These are phyloP conservation scores for Lippia alba DNA, from an alignment of 305 asterid species.

Conservation along the genomic window DNA sequence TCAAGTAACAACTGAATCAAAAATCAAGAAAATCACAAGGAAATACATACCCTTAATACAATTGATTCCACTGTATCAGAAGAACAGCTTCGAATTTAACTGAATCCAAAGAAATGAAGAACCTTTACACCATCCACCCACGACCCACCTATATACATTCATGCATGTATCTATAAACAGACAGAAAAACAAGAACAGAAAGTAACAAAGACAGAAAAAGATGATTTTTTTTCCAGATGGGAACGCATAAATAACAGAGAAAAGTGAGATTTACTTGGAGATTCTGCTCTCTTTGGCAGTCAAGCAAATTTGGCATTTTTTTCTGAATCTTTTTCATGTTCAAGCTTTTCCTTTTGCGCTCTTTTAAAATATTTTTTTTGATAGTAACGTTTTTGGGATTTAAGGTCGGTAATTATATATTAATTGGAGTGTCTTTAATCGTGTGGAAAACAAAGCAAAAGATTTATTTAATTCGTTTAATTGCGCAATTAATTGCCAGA, in stretches of 20 bases:
- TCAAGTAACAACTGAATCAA: not conserved
- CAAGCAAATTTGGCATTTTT: constrained; percentile 11
- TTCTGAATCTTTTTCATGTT: not conserved
- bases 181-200: not conserved
- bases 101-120: constrained; percentile 28
- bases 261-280: constrained; percentile 32
- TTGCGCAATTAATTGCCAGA: constrained; percentile 13
- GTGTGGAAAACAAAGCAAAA: constrained; percentile 15
- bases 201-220: not conserved
- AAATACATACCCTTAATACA: constrained; percentile 22
- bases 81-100: constrained; percentile 33
- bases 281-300: not conserved
- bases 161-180: not conserved
- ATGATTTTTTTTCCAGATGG: not conserved
- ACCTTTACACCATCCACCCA: constrained; percentile 12
- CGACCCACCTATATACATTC: not conserved
- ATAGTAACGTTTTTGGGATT: constrained; percentile 17
- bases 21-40: constrained; percentile 6
- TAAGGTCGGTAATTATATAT: constrained; percentile 10
- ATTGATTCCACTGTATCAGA: constrained; percentile 4
- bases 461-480: not conserved
- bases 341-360: not conserved
- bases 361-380: not conserved
- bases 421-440: not conserved
- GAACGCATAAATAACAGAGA: constrained; percentile 9